phyloP scores from a whole-genome alignment of 2,329 filamentous ascomycete species.

The Apiospora phragmitis region DNA sequence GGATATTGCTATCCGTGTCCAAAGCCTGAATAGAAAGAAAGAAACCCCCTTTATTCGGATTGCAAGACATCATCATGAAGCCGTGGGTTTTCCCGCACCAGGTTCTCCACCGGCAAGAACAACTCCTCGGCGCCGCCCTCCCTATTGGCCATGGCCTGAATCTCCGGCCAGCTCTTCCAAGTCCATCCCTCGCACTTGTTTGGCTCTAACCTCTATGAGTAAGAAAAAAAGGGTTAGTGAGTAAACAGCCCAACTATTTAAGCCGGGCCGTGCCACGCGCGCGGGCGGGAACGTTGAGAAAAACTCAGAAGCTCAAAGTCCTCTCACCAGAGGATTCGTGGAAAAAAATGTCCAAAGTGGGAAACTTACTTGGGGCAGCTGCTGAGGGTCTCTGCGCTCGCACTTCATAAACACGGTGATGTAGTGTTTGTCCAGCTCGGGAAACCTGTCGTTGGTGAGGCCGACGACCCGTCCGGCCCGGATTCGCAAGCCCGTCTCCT shows the following conservation, averaged over 20 bases:
- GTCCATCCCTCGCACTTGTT: not conserved
- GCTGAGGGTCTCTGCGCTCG: not conserved
- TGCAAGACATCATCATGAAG: not conserved
- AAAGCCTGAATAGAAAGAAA: too few species aligned
- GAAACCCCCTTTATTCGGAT: not conserved
- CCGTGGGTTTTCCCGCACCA: not conserved
- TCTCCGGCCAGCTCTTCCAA: not conserved
- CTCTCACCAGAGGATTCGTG: not conserved
- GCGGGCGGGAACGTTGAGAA: too few species aligned
- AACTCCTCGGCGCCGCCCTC: not conserved
- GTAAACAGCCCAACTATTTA: not conserved
- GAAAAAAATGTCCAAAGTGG: not conserved
- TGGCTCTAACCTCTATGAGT: not conserved
- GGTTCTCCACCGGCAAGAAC: not conserved
- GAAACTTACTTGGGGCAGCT: not conserved
- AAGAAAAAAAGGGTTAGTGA: too few species aligned
- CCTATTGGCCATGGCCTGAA: not conserved
- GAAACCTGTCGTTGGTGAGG: slow-evolving; percentile 19
- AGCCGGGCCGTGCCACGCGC: not conserved
- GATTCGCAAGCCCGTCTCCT: slow-evolving; percentile 19
- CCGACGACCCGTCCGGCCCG: slow-evolving; percentile 14
- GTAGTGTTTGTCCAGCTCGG: slow-evolving; percentile 18
- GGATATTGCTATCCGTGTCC: too few species aligned
- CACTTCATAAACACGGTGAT: slow-evolving; percentile 17
- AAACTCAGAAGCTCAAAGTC: not conserved